phyloP scores from a whole-genome alignment of 140 eudicot genomes.

The Erigeron philadelphicus region DNA sequence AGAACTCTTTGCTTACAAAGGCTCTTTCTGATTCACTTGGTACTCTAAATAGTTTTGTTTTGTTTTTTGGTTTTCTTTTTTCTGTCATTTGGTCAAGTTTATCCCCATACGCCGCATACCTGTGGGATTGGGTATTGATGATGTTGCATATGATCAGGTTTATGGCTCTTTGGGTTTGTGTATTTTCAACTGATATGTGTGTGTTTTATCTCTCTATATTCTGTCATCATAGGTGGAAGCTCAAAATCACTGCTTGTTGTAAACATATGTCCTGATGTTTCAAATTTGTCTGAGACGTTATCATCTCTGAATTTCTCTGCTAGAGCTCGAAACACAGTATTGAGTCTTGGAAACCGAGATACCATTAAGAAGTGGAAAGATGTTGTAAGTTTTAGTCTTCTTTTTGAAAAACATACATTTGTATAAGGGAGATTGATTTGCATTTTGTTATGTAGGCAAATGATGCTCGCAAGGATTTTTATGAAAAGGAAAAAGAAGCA shows the following conservation, averaged over 20 bases:
- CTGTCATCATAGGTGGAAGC: constrained; percentile 65
- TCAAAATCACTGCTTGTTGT: constrained; percentile 81
- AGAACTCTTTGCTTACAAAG: constrained; percentile 74
- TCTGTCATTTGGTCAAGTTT: constrained; percentile 1
- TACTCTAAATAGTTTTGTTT: constrained; percentile 23
- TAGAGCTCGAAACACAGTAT: constrained; percentile 71
- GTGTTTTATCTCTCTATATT: constrained; percentile 1
- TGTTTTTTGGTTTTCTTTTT: constrained; percentile 16
- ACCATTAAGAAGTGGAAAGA: constrained; percentile 95
- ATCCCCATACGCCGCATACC: not conserved
- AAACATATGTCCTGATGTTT: constrained; percentile 62
- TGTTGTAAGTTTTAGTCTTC: constrained; percentile 52
- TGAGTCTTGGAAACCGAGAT: constrained; percentile 90
- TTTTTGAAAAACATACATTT: constrained; percentile 12
- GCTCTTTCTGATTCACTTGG: constrained; percentile 87
- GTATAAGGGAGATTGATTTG: constrained; percentile 14
- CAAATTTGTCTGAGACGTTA: constrained; percentile 68
- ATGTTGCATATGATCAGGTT: not conserved
- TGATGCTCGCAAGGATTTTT: constrained; percentile 88
- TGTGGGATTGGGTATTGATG: no score
- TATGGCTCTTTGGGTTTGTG: not conserved
- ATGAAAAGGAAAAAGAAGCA: constrained; percentile 72
- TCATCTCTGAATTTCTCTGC: constrained; percentile 89
- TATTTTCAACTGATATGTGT: not conserved
- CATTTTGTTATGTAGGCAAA: constrained; percentile 60